Evolutionary conservation across 345 rosid genomes (phyloP), one percentile per base, ranked within the genome.

Genomic region (Arabis hirsuta): DNA sequence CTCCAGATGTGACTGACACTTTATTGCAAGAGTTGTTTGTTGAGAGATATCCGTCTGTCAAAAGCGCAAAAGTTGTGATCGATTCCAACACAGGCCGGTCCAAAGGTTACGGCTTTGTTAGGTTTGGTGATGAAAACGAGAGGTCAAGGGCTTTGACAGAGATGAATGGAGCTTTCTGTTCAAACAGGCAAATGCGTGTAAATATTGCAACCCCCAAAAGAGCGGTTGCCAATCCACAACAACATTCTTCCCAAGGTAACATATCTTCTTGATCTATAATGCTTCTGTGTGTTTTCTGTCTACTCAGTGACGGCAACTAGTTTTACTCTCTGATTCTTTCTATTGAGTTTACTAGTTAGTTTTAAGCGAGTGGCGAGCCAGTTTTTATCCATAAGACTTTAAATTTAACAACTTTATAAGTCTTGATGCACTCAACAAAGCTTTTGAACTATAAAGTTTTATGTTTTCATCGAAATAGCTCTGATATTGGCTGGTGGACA

Each of bases 81-180:
- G 96, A 95, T 82, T 81, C 92, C 13, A 91, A 88, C 76, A 87
- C 91, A 9, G 97, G 99, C 9, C 86, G 89, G 64, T 83, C 99
- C 52, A 91, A 95, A 82, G 97, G 97, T 72, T 91, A 95, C 36
- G 99, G 97, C 13, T 91, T 95, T 86, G 99, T 95, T 51, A 91
- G 99, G 82, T 95, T 95, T 64, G 80, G 90, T 56, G 96, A 95
- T 84, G 96, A 91, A 73, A 87, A 76, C 77, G 97, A 91, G 88
- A 91, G 87, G 73, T 76, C 97, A 45, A 91, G 82, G 78, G 97
- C 99, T 62, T 88, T 88, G 85, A 73, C 80, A 19, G 99, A 95
- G 77, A 95, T 95, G 97, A 91, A 91, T 81, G 99, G 97, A 9
- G 83, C 68, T 45, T 91, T 77, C 78, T 95, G 99, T 78, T 91